A percentile compares a stretch with the other conserved stretches of the same genome.
phyloP scores from a whole-genome alignment of 2,329 filamentous ascomycete genomes.

The Fusarium haematococcum region DNA sequence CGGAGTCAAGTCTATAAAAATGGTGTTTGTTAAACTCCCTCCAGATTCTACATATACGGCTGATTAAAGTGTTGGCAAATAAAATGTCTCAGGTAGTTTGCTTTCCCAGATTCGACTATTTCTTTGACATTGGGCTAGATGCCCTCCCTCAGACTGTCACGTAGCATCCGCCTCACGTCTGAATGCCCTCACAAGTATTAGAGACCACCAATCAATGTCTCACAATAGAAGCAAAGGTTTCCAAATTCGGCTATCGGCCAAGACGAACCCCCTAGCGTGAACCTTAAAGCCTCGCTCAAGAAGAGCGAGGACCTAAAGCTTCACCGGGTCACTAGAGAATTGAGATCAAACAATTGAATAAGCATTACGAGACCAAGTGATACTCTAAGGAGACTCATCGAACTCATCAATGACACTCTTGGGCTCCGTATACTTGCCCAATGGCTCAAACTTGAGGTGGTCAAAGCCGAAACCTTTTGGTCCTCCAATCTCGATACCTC shows the following conservation, averaged over 20 bases:
- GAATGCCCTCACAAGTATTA: neutral
- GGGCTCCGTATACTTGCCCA: constrained; percentile 62
- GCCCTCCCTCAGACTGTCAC: too few species aligned
- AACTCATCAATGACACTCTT: constrained; percentile 66
- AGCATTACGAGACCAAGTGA: neutral
- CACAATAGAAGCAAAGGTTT: neutral
- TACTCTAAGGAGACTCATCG: constrained; percentile 19
- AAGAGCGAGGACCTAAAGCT: neutral
- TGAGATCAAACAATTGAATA: neutral
- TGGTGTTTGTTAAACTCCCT: neutral
- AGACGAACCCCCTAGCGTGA: neutral
- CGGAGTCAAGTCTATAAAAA: neutral
- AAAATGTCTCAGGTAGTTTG: fast-evolving
- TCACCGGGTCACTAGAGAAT: neutral
- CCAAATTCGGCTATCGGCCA: neutral
- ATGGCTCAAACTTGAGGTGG: constrained; percentile 59
- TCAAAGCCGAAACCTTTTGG: constrained; percentile 61
- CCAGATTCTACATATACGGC: neutral
- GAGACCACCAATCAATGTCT: neutral
- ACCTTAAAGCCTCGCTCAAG: neutral
- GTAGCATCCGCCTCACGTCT: neutral
- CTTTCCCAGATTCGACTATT: too few species aligned
- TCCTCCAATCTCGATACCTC: constrained; percentile 63
- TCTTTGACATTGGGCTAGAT: neutral
- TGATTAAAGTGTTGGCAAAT: neutral